Base-by-base conservation (phyloP, 371 early-diverging fungal species). In the Lichtheimia ornata region DNA sequence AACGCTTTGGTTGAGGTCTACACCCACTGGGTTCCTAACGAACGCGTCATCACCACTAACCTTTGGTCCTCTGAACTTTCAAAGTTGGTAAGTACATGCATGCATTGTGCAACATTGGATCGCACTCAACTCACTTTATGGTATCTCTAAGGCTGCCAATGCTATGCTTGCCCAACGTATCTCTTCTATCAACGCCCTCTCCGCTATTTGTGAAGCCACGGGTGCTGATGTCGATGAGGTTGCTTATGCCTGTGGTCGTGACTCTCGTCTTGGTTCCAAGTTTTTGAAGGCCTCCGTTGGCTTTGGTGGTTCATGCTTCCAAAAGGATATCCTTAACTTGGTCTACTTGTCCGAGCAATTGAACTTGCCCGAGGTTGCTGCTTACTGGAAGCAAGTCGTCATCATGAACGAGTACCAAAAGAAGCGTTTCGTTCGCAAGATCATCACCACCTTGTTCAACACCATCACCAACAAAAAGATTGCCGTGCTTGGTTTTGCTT, bases 221-320 rank as follows among this genome's bases (percentile, higher is more conserved):
- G 96, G 95, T 62, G 96, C 96, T 41, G 91, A 94, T 84, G 90
- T 97, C 14, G 90, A 93, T 67, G 94, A 95, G 73, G 96, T 97
- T 17, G 89, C 95, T 17, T 92, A 89, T 74, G 97, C 95, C 18
- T 91, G 91, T 72, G 96, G 96, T 66, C 74, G 86, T 45, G 97
- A 97, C 69, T 72, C 84, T 40, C 90, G 97, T 65, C 91, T 97
- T 28, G 97, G 97, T 24, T 81, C 92, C 70, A 91, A 93, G 81
- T 96, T 94, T 81, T 80, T 97, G 65, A 94, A 93, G 75, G 93
- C 97, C 6, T 88, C 89, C 13, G 93, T 97, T 50, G 97, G 92
- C 50, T 97, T 97, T 72, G 97, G 97, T 71, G 97, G 97, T 43
- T 88, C 90, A 45, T 97, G 97, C 77, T 95, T 97, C 86, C 94